These are phyloP conservation scores for Venturia oleaginea DNA, from an alignment of 2,329 filamentous ascomycete genomes.

Conservation along the genomic window DNA sequence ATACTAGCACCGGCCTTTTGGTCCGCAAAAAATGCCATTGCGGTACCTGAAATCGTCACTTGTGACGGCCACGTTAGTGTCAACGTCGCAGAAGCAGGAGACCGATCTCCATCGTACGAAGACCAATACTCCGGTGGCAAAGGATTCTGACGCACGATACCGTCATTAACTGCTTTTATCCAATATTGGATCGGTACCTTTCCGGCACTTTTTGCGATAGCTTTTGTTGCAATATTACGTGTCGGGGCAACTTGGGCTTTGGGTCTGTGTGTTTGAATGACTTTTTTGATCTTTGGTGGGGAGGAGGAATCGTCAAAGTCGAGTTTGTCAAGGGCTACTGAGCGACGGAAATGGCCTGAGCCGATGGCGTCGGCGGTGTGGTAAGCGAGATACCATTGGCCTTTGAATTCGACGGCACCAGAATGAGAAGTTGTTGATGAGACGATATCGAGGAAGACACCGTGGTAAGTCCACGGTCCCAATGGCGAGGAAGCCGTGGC, in stretches of 20 bases:
- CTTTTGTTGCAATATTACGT: conserved; percentile 27
- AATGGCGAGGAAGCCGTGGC: conserved; percentile 27
- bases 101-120: conserved; percentile 26
- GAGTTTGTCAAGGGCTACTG: conserved; percentile 28
- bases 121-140: conserved; percentile 32
- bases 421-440: conserved; percentile 32
- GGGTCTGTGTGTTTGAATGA: conserved; percentile 24
- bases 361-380: conserved; percentile 29
- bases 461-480: conserved; percentile 30
- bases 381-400: conserved; percentile 27
- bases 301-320: conserved; percentile 25
- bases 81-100: conserved; percentile 24
- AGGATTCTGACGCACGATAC: conserved; percentile 23
- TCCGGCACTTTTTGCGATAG: conserved; percentile 18
- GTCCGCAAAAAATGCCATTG: conserved; percentile 17
- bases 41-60: conserved; percentile 20
- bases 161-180: conserved; percentile 28
- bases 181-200: conserved; percentile 31
- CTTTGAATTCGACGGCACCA: conserved; percentile 25
- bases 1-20: conserved; percentile 15
- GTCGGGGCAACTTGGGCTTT: conserved; percentile 19
- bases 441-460: conserved; percentile 28
- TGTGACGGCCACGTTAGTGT: conserved; percentile 25
- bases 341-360: conserved; percentile 30
- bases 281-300: conserved; percentile 21